A percentile compares a stretch with the other conserved stretches of the same genome.
These are phyloP conservation scores for Ceratobasidium sp. DNA, from an alignment of 1,284 basidiomycete species.

Conservation along the genomic window DNA sequence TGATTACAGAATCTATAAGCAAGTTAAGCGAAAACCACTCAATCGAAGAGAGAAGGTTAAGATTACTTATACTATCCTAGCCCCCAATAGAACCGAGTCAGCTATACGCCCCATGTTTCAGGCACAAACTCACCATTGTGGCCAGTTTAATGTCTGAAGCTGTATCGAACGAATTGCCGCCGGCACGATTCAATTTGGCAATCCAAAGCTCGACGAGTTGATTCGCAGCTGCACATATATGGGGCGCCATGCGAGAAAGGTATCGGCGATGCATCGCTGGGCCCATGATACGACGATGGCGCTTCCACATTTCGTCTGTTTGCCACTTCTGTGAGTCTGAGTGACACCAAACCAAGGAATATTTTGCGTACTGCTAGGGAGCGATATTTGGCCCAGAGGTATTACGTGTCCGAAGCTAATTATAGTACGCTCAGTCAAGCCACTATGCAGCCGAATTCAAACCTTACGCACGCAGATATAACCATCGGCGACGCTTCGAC, in stretches of 20 bases:
- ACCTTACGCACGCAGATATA: background rate
- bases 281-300: conserved; percentile 3
- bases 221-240: background rate
- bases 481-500: background rate
- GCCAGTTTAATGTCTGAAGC: background rate
- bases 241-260: conserved; percentile 1
- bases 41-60: background rate
- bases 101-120: background rate
- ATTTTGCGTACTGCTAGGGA: background rate
- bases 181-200: background rate
- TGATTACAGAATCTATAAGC: background rate
- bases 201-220: background rate
- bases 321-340: no score
- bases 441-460: no score
- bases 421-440: background rate
- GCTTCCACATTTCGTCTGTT: conserved; percentile 16
- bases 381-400: background rate
- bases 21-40: background rate
- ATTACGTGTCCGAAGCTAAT: background rate
- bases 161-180: background rate
- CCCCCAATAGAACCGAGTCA: background rate
- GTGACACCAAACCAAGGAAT: no score
- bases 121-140: background rate
- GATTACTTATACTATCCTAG: background rate
- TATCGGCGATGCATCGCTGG: conserved; percentile 16